Base-by-base conservation (phyloP, 1,139 yeast genomes). In the Candida freyschussii region DNA sequence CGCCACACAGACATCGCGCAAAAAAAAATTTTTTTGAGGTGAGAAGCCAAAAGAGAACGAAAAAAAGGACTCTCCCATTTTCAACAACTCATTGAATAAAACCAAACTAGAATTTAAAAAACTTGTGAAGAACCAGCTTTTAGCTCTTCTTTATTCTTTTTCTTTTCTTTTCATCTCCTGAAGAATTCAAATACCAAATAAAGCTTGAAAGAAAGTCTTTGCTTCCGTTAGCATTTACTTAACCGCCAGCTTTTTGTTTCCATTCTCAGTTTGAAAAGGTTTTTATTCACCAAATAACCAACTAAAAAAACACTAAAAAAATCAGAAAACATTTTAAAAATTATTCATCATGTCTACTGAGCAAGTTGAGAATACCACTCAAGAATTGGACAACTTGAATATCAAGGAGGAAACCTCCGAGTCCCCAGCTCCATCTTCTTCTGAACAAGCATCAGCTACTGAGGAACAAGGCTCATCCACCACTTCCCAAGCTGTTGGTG, bases 401-500 rank as follows among this genome's bases (percentile, higher is more conserved):
- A 52, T 63, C 44, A 50, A 55, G 41, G 63, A 59, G 29, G 58
- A 54, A 23, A 28, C 39, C 24, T 29, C 36, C 18, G 21, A 37
- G 14, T 27, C 37, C 13, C 43, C 39, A 26, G 39, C 37, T 20
- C 29, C 42, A 10, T 21, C 44, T 17, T 20, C 45, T n/a, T 24
- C 40, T 14, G 37, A 39, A 20, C 32, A 30, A 7, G 43, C 50
- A 32, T 33, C 53, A 35, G 49, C 53, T 30, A 31, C 41, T 17
- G 41, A 41, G 17, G 47, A 39, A 17, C 44, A 55, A 31, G 41
- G 58, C 15, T 54, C 54, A 17, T 39, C 59, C 33, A 58, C 62
- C 39, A 55, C 62, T 32, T 57, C 60, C 36, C 59, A 67, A 37
- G 58, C 65, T 48, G 67, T 71, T 61, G 62, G 62, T 40, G 73